Evolutionary conservation across 2,329 filamentous ascomycete species (phyloP).

Genomic region (Cryphonectria japonica): DNA sequence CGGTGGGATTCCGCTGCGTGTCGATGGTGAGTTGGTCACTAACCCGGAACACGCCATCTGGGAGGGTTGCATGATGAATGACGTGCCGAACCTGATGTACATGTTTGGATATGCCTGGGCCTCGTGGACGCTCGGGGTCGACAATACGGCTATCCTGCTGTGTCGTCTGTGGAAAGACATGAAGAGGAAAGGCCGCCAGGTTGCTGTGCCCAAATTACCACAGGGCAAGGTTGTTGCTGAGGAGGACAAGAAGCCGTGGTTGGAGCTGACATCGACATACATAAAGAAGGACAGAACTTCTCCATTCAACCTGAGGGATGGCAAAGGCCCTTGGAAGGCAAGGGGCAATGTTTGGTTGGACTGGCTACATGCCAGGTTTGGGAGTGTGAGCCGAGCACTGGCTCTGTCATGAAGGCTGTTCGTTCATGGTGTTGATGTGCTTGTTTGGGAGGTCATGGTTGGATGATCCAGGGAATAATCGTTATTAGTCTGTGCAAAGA

Average conservation of each 20-base stretch:
- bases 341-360: conserved; percentile 21
- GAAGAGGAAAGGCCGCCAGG: conserved; percentile 9
- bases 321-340: conserved; percentile 17
- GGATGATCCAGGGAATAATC: not conserved
- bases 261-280: conserved; percentile 14
- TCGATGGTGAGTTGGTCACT: conserved; percentile 16
- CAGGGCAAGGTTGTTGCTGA: not conserved
- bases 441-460: not conserved
- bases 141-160: conserved; percentile 39
- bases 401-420: not conserved
- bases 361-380: conserved; percentile 19
- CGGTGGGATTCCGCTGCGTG: conserved; percentile 10
- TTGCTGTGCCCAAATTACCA: conserved; percentile 4
- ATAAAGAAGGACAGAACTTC: conserved; percentile 8
- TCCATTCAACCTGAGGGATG: conserved; percentile 1
- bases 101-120: conserved; percentile 64
- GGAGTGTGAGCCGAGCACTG: not conserved
- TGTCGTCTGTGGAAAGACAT: conserved; percentile 17
- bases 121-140: conserved; percentile 65
- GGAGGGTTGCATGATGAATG: conserved; percentile 65
- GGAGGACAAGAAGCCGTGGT: not conserved
- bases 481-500: not conserved
- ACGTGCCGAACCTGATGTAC: conserved; percentile 63
- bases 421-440: not conserved
- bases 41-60: conserved; percentile 41